Percentiles rank a stretch among this genome's conserved stretches.
Evolutionary conservation across 306 rosid genomes (phyloP).

Genomic region (Cercis canadensis): DNA sequence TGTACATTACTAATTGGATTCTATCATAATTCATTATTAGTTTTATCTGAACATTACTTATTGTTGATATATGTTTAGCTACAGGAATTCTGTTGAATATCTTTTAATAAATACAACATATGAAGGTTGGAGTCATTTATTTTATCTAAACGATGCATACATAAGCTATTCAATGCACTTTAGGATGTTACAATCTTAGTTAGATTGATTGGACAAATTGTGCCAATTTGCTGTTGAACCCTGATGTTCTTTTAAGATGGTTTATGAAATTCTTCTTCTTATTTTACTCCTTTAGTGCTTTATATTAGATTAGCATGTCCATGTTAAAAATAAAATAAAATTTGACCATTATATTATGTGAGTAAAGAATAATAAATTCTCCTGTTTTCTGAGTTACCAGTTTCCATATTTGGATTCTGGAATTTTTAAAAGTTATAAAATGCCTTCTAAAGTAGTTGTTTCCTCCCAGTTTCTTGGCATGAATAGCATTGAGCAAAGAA

Average conservation of each 20-base stretch:
- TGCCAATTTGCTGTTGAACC: background rate
- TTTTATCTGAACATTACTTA: background rate
- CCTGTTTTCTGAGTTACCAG: background rate
- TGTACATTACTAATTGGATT: background rate
- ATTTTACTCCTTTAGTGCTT: background rate
- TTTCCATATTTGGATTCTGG: background rate
- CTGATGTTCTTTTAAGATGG: background rate
- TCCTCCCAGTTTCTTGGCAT: conserved; percentile 11
- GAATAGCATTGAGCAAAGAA: conserved; percentile 5
- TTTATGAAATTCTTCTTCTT: background rate
- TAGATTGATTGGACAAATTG: too few relatives aligned
- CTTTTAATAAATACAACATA: background rate
- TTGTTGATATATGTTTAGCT: background rate
- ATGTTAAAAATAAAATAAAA: background rate
- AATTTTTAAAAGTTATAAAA: background rate
- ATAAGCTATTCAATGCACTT: too few relatives aligned
- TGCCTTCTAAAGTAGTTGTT: background rate
- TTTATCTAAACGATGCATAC: background rate
- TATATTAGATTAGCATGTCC: background rate
- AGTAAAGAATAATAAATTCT: background rate
- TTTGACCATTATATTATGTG: background rate
- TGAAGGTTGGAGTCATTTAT: conserved; percentile 10
- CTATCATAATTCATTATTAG: background rate
- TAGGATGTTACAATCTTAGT: too few relatives aligned
- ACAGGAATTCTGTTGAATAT: conserved; percentile 20